Conservation (phyloP, 2,329 filamentous ascomycete genomes). For the Zymoseptoria tritici region DNA sequence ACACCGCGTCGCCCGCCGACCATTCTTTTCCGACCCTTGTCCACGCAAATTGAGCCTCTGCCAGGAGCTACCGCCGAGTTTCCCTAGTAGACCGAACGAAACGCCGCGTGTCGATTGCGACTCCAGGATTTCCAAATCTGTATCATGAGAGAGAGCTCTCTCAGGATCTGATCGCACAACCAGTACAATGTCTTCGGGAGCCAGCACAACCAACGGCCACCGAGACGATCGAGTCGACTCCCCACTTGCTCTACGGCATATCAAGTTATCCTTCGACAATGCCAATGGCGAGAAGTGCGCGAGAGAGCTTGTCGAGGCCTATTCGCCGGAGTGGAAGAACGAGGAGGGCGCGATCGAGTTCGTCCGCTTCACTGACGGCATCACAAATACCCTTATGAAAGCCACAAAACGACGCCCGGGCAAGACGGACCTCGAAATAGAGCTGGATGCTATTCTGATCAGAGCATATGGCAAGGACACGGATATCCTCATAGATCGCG, state of each 20-base stretch:
- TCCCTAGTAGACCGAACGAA: neutral
- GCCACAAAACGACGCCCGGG: slow-evolving; percentile 63
- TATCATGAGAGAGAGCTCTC: slow-evolving; percentile 10
- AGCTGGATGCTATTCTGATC: slow-evolving; percentile 78
- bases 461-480: slow-evolving; percentile 92
- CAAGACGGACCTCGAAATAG: slow-evolving; percentile 66
- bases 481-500: slow-evolving; percentile 89
- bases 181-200: slow-evolving; percentile 17
- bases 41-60: slow-evolving; percentile 1
- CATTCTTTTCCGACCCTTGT: neutral
- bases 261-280: slow-evolving; percentile 72
- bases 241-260: slow-evolving; percentile 39
- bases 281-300: slow-evolving; percentile 72
- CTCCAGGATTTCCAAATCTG: neutral
- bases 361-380: slow-evolving; percentile 90
- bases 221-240: slow-evolving; percentile 25
- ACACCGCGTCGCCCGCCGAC: slow-evolving; percentile 1
- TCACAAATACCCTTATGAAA: slow-evolving; percentile 88
- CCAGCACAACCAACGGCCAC: slow-evolving; percentile 16
- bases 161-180: slow-evolving; percentile 9
- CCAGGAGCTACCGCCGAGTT: neutral
- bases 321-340: slow-evolving; percentile 76
- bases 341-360: slow-evolving; percentile 71
- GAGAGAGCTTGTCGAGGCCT: slow-evolving; percentile 65
- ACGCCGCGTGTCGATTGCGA: slow-evolving; percentile 7